These are phyloP conservation scores for Ogataea neopini DNA, from an alignment of 805 yeast species.

Conservation along the genomic window DNA sequence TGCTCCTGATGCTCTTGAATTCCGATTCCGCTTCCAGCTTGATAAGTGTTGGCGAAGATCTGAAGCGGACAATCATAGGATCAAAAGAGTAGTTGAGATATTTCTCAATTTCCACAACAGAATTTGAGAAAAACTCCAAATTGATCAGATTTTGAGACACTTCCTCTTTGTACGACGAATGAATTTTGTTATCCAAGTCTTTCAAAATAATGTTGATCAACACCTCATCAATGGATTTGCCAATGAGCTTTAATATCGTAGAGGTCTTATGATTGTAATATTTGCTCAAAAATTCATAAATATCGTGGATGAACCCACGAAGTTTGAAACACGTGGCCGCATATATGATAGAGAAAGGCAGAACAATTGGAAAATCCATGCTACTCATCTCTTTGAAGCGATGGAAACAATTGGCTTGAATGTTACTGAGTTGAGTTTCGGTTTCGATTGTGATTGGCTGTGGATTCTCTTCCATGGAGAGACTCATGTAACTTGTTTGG, in stretches of 20 bases:
- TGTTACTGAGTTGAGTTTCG: constrained; percentile 57
- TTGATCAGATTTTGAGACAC: constrained; percentile 87
- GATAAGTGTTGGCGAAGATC: constrained; percentile 29
- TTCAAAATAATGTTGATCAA: constrained; percentile 65
- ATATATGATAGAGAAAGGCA: constrained; percentile 88
- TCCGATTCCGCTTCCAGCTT: constrained; percentile 43
- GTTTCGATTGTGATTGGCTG: constrained; percentile 80
- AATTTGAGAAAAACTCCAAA: constrained; percentile 79
- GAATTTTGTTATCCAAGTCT: constrained; percentile 59
- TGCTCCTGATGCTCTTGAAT: constrained; percentile 59
- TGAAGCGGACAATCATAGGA: constrained; percentile 39
- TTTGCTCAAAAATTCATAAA: constrained; percentile 63
- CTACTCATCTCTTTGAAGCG: constrained; percentile 26
- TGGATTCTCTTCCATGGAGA: constrained; percentile 78
- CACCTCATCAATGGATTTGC: constrained; percentile 67
- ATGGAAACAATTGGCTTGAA: constrained; percentile 45
- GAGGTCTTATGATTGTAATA: constrained; percentile 65
- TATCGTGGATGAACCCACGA: constrained; percentile 61
- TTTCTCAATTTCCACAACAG: constrained; percentile 68
- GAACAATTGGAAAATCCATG: constrained; percentile 53
- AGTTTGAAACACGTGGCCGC: constrained; percentile 82
- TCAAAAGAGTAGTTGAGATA: constrained; percentile 33
- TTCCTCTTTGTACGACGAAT: constrained; percentile 81
- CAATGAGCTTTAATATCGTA: constrained; percentile 57
- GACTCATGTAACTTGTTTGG: constrained; percentile 56